Base-by-base conservation (phyloP, 2,329 filamentous ascomycete genomes). In the Cytospora piceae region DNA sequence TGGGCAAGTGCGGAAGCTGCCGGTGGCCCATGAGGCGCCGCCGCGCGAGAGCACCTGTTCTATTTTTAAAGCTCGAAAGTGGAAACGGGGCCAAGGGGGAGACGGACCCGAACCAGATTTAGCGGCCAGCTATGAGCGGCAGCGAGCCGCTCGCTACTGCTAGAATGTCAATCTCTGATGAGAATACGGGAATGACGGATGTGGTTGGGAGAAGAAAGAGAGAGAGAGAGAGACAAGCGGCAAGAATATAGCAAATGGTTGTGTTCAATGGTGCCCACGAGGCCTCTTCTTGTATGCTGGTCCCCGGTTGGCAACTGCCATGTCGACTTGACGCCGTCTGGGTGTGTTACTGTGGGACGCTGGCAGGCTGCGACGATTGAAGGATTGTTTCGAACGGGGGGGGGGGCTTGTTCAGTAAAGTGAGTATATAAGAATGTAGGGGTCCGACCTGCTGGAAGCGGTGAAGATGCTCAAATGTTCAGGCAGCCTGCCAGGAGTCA, bases 401-500 rank as follows among this genome's bases (percentile, higher is more conserved):
- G 52, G 29, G 52, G 39, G 60, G 46, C 34, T 8, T 46, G 52
- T 52, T 34, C 29, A 34, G 31, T 55, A 14, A 11, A n/a, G 14
- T n/a, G 24, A 46, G 39, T 42, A n/a, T n/a, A n/a, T n/a, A 54
- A 37, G 11, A 37, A 2, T 57, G 61, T 37, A 63, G 29, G 31
- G 24, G 49, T 56, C 53, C 29, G 37, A 52, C 51, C 52, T 42
- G 39, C 61, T 55, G 51, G 61, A 54, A 63, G 61, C 61, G 61
- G 61, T 63, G 61, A 57, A 29, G 61, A 46, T 51, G 34, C 5
- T 29, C 27, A 29, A 29, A 29, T 29, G n/a, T 51, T 51, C 42
- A 15, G 32, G 20, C 51, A 17, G 12, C 12, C 12, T 37, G 34
- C 34, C 34, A 37, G 29, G 60, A 34, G 52, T 49, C n/a, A 49